phyloP scores from a whole-genome alignment of 73 alveolate species.

The Stentor coeruleus region DNA sequence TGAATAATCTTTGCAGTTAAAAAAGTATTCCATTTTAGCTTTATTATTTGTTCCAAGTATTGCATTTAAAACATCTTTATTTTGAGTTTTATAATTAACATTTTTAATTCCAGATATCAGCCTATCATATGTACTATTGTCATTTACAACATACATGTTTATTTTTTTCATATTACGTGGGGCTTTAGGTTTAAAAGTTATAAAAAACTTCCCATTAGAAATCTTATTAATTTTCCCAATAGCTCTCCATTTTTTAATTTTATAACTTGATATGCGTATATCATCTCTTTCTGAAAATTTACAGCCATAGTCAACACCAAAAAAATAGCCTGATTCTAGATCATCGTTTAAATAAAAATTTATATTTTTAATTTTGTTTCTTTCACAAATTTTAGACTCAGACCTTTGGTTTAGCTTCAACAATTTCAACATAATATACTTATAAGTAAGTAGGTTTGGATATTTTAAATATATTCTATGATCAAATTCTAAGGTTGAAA shows the following conservation, averaged over 20 bases:
- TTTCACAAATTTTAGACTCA: too few species aligned
- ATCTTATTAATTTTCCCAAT: neutral
- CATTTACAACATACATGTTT: neutral
- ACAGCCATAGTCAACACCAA: neutral
- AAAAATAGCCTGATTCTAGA: neutral
- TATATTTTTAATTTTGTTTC: too few species aligned
- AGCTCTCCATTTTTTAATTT: neutral
- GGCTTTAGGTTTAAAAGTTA: neutral
- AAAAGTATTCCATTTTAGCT: too few species aligned
- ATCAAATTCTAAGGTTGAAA: too few species aligned
- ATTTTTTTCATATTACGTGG: neutral
- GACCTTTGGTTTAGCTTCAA: too few species aligned
- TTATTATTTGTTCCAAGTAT: too few species aligned
- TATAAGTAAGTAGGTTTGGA: neutral
- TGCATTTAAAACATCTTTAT: too few species aligned
- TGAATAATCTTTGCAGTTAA: conserved; percentile 3
- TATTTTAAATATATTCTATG: too few species aligned
- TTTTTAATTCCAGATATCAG: neutral
- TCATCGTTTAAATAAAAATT: too few species aligned
- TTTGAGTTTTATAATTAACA: too few species aligned
- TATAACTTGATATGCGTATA: neutral
- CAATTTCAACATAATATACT: too few species aligned
- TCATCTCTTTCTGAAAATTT: neutral
- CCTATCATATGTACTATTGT: neutral
- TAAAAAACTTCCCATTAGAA: neutral